Evolutionary conservation across 495 filamentous ascomycete species (phyloP).

Genomic region (Neurospora terricola): DNA sequence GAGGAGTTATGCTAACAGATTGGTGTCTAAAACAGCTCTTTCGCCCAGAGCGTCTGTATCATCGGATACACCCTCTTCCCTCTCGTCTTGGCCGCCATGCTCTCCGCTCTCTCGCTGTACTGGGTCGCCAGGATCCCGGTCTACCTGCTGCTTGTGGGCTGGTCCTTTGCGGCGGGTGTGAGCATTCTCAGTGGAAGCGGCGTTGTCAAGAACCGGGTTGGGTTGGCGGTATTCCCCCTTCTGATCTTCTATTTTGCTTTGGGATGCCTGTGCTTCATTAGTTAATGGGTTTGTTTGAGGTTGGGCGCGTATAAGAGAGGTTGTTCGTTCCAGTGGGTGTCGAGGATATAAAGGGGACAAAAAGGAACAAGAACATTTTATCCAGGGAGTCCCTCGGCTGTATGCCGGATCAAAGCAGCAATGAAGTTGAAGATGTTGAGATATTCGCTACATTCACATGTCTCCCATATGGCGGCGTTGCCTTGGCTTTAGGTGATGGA

Average conservation of each 20-base stretch:
- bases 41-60: constrained; percentile 93
- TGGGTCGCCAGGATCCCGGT: constrained; percentile 78
- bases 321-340: background rate
- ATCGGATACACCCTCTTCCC: constrained; percentile 99
- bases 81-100: constrained; percentile 84
- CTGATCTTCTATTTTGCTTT: constrained; percentile 93
- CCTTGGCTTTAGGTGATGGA: background rate
- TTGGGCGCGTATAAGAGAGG: background rate
- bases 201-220: constrained; percentile 87
- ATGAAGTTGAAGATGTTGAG: background rate
- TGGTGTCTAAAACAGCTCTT: constrained; percentile 56
- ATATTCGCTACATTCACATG: background rate
- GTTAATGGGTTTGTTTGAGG: constrained; percentile 36
- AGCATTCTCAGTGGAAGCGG: constrained; percentile 94
- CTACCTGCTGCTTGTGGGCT: constrained; percentile 75
- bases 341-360: background rate
- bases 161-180: constrained; percentile 89
- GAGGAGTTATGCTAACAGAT: constrained; percentile 2
- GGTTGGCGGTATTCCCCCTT: constrained; percentile 87
- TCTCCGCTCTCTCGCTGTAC: constrained; percentile 71
- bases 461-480: background rate
- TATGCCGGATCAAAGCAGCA: background rate
- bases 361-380: background rate
- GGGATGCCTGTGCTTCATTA: constrained; percentile 93
- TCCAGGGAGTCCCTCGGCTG: background rate